phyloP scores from a whole-genome alignment of 129 eudicot species.

The Pittosporum tobira region DNA sequence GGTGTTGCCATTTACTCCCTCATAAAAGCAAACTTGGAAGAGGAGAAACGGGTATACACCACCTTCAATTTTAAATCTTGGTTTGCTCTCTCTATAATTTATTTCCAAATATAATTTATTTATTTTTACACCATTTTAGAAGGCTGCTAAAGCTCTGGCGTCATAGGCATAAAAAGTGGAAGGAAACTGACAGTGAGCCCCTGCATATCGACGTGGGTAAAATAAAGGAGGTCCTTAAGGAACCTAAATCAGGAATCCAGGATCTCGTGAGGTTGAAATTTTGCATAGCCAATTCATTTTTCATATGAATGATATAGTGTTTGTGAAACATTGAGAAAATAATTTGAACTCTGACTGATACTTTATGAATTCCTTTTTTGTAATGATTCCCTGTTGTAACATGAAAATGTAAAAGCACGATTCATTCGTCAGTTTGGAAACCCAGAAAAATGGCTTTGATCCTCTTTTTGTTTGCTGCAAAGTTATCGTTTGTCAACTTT shows the following conservation, averaged over 20 bases:
- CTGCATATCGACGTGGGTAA: neutral
- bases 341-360: no score
- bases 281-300: conserved; percentile 8
- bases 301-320: neutral
- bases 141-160: conserved; percentile 24
- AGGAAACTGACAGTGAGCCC: neutral
- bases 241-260: neutral
- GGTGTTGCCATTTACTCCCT: conserved; percentile 54
- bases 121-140: conserved; percentile 23
- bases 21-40: conserved; percentile 51
- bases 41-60: conserved; percentile 30
- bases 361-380: no score
- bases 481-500: no score
- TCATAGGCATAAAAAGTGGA: conserved; percentile 4
- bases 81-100: neutral
- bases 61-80: neutral
- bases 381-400: no score
- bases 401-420: no score
- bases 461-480: no score
- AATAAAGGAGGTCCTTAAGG: neutral
- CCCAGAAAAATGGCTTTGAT: no score
- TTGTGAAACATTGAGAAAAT: no score
- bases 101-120: neutral
- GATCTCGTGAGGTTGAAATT: neutral
- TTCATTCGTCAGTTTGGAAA: no score